Conservation (phyloP, 768 basidiomycete species). For the Clitopilus passeckerianus region DNA sequence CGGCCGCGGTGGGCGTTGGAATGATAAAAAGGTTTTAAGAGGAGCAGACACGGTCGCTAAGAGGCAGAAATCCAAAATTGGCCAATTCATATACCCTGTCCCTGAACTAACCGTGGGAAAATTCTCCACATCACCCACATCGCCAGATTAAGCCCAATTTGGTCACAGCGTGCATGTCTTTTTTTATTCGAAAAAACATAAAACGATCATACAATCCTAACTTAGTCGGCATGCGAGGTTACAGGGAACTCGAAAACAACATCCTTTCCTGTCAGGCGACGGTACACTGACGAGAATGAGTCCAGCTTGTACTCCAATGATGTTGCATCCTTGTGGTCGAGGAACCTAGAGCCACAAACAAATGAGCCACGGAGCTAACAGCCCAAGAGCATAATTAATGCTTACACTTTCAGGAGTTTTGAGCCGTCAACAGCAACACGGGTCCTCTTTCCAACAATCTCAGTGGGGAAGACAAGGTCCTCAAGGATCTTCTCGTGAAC, state of each 20-base stretch:
- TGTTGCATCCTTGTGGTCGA: slow-evolving; percentile 97
- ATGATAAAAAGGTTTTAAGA: slow-evolving; percentile 21
- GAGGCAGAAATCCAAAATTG: slow-evolving; percentile 24
- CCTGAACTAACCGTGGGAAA: slow-evolving; percentile 23
- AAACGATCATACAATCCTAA: slow-evolving; percentile 13
- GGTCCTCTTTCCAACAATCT: slow-evolving; percentile 98
- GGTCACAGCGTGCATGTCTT: slow-evolving; percentile 12
- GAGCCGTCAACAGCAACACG: slow-evolving; percentile 91
- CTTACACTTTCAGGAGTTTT: slow-evolving; percentile 97
- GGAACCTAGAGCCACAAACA: slow-evolving; percentile 63
- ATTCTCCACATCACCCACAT: slow-evolving; percentile 10
- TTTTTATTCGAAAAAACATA: slow-evolving; percentile 17
- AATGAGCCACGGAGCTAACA: slow-evolving; percentile 7
- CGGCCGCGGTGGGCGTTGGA: slow-evolving; percentile 44
- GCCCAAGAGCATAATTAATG: slow-evolving; percentile 19
- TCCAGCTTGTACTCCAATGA: slow-evolving; percentile 99
- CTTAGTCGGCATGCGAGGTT: slow-evolving; percentile 46
- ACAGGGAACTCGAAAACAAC: slow-evolving; percentile 92
- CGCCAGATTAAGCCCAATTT: neutral
- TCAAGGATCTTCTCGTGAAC: slow-evolving; percentile 99
- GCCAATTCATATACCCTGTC: slow-evolving; percentile 3
- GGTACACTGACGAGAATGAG: slow-evolving; percentile 97
- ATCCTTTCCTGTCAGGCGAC: slow-evolving; percentile 93
- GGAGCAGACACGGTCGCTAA: slow-evolving; percentile 23
- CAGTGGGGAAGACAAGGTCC: slow-evolving; percentile 97